Percentiles rank a stretch among this genome's conserved stretches.
phyloP scores from a whole-genome alignment of 257 asterid species.

The Jacaranda mimosifolia region DNA sequence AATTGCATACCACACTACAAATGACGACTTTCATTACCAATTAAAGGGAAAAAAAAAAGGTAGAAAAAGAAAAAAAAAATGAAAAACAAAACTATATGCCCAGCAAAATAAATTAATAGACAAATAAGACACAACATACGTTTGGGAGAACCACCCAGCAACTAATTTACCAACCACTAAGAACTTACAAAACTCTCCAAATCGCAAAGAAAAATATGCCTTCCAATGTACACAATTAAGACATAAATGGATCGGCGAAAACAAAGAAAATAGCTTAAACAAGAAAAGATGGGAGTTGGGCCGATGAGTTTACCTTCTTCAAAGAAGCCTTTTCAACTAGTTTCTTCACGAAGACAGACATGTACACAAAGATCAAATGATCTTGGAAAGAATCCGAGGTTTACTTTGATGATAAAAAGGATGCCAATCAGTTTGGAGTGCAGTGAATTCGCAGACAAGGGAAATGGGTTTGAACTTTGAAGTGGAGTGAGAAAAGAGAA shows the following conservation, averaged over 20 bases:
- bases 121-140: not conserved
- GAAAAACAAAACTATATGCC: not conserved
- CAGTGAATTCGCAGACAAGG: constrained; percentile 26
- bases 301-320: constrained; percentile 64
- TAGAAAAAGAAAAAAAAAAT: not conserved
- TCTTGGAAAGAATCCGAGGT: constrained; percentile 4
- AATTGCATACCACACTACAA: not conserved
- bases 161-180: constrained; percentile 20
- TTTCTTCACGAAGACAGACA: constrained; percentile 76
- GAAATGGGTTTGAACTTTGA: constrained; percentile 22
- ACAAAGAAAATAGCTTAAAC: not conserved
- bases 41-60: not conserved
- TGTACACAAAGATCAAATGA: constrained; percentile 23
- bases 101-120: not conserved
- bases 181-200: not conserved
- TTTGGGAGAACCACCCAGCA: constrained; percentile 2
- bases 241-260: not conserved
- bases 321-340: constrained; percentile 91
- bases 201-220: not conserved
- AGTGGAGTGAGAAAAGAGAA: constrained; percentile 34
- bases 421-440: not conserved
- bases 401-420: not conserved
- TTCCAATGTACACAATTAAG: not conserved
- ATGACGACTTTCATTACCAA: not conserved
- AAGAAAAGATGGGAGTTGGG: constrained; percentile 8